These are phyloP conservation scores for Kodamaea leandrae DNA, from an alignment of 805 yeast species.

Conservation along the genomic window DNA sequence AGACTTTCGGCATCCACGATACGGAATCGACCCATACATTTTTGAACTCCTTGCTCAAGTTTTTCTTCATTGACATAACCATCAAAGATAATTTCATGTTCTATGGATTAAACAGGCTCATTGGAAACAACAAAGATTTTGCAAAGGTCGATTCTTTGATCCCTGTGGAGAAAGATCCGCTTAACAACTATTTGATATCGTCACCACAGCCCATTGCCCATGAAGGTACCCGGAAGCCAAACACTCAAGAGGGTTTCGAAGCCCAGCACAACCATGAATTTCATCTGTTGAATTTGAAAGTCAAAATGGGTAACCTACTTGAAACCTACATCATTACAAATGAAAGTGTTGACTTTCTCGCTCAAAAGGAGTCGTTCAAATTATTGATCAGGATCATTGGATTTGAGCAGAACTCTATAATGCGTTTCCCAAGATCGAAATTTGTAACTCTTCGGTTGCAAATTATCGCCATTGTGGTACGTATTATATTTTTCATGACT, in stretches of 20 bases:
- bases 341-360: constrained; percentile 24
- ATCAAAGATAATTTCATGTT: constrained; percentile 41
- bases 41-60: constrained; percentile 28
- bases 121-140: constrained; percentile 51
- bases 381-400: constrained; percentile 44
- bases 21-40: constrained; percentile 13
- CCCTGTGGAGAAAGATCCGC: constrained; percentile 27
- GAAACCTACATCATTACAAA: constrained; percentile 42
- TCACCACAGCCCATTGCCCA: constrained; percentile 30
- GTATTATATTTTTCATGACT: constrained; percentile 38
- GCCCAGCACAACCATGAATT: constrained; percentile 39
- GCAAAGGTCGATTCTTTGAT: constrained; percentile 42
- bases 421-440: constrained; percentile 44
- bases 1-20: constrained; percentile 25
- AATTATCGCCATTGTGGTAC: constrained; percentile 40
- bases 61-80: constrained; percentile 42
- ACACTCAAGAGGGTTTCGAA: constrained; percentile 12
- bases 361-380: constrained; percentile 38
- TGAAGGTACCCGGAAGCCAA: background rate
- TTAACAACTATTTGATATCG: constrained; percentile 21
- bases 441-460: constrained; percentile 35
- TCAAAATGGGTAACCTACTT: constrained; percentile 46
- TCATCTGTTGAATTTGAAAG: constrained; percentile 42
- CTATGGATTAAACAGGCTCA: constrained; percentile 51
- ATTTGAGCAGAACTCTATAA: constrained; percentile 47